Evolutionary conservation across 2,329 filamentous ascomycete genomes (phyloP).

Genomic region (Pestalotiopsis sp.): DNA sequence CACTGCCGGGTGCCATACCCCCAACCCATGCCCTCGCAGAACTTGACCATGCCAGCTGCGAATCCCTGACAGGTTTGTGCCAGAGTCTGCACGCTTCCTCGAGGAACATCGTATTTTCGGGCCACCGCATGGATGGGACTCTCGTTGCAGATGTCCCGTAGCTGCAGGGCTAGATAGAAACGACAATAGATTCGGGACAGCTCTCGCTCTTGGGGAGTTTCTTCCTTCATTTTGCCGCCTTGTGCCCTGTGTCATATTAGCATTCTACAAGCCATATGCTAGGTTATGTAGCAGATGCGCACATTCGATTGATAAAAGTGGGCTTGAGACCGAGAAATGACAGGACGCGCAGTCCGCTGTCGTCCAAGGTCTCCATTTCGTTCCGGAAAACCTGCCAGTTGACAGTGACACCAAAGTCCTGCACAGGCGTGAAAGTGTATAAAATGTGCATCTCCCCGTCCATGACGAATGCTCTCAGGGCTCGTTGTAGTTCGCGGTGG

Average conservation of each 20-base stretch:
- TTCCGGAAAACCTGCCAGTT: slow-evolving; percentile 76
- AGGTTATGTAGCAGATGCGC: background rate
- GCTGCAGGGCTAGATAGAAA: slow-evolving; percentile 75
- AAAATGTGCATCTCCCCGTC: slow-evolving; percentile 80
- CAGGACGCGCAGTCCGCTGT: slow-evolving; percentile 71
- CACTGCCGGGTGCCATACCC: slow-evolving; percentile 44
- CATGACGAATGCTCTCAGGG: slow-evolving; percentile 75
- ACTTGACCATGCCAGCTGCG: slow-evolving; percentile 78
- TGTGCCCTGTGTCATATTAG: slow-evolving; percentile 55
- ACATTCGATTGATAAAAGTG: slow-evolving; percentile 64
- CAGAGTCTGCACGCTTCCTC: slow-evolving; percentile 72
- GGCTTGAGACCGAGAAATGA: slow-evolving; percentile 70
- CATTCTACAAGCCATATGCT: background rate
- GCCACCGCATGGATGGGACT: slow-evolving; percentile 71
- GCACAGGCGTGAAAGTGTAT: slow-evolving; percentile 76
- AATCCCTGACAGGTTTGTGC: slow-evolving; percentile 79
- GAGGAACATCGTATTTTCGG: slow-evolving; percentile 69
- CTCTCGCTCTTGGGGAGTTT: slow-evolving; percentile 61
- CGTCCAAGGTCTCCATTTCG: slow-evolving; percentile 70
- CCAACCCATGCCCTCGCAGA: slow-evolving; percentile 78
- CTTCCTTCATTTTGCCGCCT: slow-evolving; percentile 66
- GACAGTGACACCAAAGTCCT: slow-evolving; percentile 56
- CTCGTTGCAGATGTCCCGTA: slow-evolving; percentile 80
- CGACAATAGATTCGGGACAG: slow-evolving; percentile 67
- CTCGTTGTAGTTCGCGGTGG: slow-evolving; percentile 67